Percentiles rank a stretch among this genome's conserved stretches.
These are phyloP conservation scores for Penicillium daleae DNA, from an alignment of 495 filamentous ascomycete species.

Conservation along the genomic window DNA sequence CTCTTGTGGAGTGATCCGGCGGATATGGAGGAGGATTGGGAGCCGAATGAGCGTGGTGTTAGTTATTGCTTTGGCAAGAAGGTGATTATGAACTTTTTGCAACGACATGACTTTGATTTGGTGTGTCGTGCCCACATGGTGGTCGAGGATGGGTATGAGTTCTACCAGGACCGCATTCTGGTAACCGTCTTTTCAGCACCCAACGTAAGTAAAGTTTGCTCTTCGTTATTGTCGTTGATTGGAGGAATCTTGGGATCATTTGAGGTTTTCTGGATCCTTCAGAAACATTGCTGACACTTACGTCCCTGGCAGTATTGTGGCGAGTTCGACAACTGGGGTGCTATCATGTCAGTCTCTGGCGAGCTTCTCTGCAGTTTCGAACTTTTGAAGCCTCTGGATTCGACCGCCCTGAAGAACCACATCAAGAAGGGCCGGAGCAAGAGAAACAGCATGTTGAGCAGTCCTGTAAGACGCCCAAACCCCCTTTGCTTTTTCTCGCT, in stretches of 20 bases:
- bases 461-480: conserved; percentile 68
- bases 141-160: conserved; percentile 98
- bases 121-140: conserved; percentile 99
- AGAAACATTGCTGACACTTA: background rate
- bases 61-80: conserved; percentile 99
- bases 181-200: conserved; percentile 98
- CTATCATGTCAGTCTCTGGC: conserved; percentile 94
- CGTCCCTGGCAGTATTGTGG: conserved; percentile 77
- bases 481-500: conserved; percentile 25
- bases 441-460: conserved; percentile 88
- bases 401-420: conserved; percentile 94
- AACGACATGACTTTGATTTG: conserved; percentile 93
- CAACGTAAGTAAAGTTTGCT: conserved; percentile 74
- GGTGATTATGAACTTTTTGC: conserved; percentile 95
- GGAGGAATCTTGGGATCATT: too few species aligned
- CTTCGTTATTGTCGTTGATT: background rate
- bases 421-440: conserved; percentile 98
- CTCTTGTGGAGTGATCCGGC: conserved; percentile 97
- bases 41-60: conserved; percentile 94
- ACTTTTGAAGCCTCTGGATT: conserved; percentile 93
- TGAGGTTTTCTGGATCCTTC: background rate
- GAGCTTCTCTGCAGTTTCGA: conserved; percentile 98
- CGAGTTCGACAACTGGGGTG: conserved; percentile 99
- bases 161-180: conserved; percentile 93
- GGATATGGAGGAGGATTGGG: conserved; percentile 98